These are phyloP conservation scores for Metschnikowia dekortorum DNA, from an alignment of 805 yeast species.

Conservation along the genomic window DNA sequence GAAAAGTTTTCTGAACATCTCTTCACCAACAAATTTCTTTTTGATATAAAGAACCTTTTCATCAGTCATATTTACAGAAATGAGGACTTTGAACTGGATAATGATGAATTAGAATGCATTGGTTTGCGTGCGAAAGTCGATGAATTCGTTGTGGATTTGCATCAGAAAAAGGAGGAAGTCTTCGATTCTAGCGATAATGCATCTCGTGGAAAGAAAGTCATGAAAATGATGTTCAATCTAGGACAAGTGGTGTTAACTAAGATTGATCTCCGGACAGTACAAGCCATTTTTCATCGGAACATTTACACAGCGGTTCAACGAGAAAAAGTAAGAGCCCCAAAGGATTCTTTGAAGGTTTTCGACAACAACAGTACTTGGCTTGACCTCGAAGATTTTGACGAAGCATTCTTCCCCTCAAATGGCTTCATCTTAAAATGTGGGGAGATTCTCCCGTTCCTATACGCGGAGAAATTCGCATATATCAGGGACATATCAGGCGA, in stretches of 20 bases:
- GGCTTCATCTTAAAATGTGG: slow-evolving; percentile 38
- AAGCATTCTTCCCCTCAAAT: slow-evolving; percentile 44
- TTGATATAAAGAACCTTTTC: slow-evolving; percentile 67
- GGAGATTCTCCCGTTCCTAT: slow-evolving; percentile 56
- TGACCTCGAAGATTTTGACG: slow-evolving; percentile 58
- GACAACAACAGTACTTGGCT: slow-evolving; percentile 60
- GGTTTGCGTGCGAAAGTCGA: slow-evolving; percentile 57
- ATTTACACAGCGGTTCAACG: slow-evolving; percentile 15
- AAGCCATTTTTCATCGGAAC: slow-evolving; percentile 41
- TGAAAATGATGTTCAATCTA: slow-evolving; percentile 57
- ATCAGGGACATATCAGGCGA: slow-evolving; percentile 49
- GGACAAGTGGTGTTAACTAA: slow-evolving; percentile 57
- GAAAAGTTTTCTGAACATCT: slow-evolving; percentile 74
- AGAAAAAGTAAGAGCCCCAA: slow-evolving; percentile 6
- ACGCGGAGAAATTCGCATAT: slow-evolving; percentile 67
- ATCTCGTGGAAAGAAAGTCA: slow-evolving; percentile 42
- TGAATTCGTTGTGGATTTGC: slow-evolving; percentile 36
- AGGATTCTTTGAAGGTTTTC: slow-evolving; percentile 30
- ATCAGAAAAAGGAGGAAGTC: slow-evolving; percentile 37
- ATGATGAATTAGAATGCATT: slow-evolving; percentile 48
- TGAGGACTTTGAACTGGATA: slow-evolving; percentile 30
- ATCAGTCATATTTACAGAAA: slow-evolving; percentile 69
- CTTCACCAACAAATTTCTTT: slow-evolving; percentile 73
- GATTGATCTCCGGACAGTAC: slow-evolving; percentile 58
- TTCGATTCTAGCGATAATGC: slow-evolving; percentile 40